phyloP scores from a whole-genome alignment of 805 yeast species.

The Wickerhamomyces rabaulensis region DNA sequence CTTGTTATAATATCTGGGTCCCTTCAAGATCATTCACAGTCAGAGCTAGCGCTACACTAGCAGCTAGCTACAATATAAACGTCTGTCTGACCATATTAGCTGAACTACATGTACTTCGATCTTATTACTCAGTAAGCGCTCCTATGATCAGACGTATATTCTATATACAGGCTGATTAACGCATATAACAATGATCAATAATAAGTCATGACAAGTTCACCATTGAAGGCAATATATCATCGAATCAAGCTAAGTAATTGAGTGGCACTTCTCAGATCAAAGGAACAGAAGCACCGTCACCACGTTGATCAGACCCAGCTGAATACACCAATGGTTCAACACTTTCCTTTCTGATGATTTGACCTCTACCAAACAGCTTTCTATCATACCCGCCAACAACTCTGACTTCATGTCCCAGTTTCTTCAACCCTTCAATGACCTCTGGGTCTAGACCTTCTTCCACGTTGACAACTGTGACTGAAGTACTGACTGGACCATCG shows the following conservation, averaged over 20 bases:
- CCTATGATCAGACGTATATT: neutral
- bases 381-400: conserved; percentile 38
- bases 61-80: too few relatives aligned
- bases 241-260: too few relatives aligned
- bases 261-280: neutral
- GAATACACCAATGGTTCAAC: conserved; percentile 43
- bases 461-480: conserved; percentile 51
- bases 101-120: too few relatives aligned
- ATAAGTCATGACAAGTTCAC: too few relatives aligned
- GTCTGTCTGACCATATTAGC: too few relatives aligned
- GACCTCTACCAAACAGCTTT: conserved; percentile 61
- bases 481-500: conserved; percentile 58
- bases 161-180: too few relatives aligned
- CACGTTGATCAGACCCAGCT: conserved; percentile 77
- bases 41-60: too few relatives aligned
- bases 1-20: too few relatives aligned
- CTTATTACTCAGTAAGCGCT: neutral
- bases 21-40: too few relatives aligned
- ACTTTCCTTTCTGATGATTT: conserved; percentile 50
- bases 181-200: too few relatives aligned
- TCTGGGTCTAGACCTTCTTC: conserved; percentile 58
- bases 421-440: conserved; percentile 39
- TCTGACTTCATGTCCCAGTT: conserved; percentile 54
- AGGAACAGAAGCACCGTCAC: conserved; percentile 71
- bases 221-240: too few relatives aligned